A percentile compares a stretch with the other conserved stretches of the same genome.
phyloP scores from a whole-genome alignment of 1,284 basidiomycete genomes.

The Caloboletus firmus region DNA sequence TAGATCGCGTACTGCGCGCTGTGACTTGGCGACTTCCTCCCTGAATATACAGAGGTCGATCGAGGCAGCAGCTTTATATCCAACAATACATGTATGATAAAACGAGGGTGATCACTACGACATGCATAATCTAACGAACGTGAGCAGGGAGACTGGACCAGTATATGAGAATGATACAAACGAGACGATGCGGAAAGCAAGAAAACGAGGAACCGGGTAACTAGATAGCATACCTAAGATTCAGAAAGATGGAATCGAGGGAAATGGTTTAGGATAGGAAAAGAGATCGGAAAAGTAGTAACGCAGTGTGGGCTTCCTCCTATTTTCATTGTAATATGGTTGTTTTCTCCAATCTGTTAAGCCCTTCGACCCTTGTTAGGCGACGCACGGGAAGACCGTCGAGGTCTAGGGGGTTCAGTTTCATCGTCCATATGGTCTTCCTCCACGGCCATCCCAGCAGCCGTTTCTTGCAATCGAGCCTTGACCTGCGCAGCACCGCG shows the following conservation, averaged over 20 bases:
- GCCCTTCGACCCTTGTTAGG: slow-evolving; percentile 22
- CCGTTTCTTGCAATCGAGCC: slow-evolving; percentile 29
- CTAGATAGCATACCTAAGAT: slow-evolving; percentile 12
- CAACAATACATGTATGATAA: slow-evolving; percentile 25
- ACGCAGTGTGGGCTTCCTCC: neutral
- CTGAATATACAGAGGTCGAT: neutral
- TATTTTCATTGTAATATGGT: neutral
- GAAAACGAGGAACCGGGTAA: slow-evolving; percentile 4
- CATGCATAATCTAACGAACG: slow-evolving; percentile 9
- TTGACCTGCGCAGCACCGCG: slow-evolving; percentile 15
- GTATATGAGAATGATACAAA: slow-evolving; percentile 20
- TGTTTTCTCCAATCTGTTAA: neutral
- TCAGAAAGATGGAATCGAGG: neutral
- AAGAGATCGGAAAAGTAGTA: neutral
- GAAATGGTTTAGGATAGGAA: slow-evolving; percentile 2
- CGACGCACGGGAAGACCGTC: slow-evolving; percentile 28
- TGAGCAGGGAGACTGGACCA: slow-evolving; percentile 2
- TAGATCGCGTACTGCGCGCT: too few relatives aligned
- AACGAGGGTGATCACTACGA: slow-evolving; percentile 13
- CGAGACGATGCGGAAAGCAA: slow-evolving; percentile 2
- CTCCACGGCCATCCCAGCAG: slow-evolving; percentile 28
- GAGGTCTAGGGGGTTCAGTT: slow-evolving; percentile 22
- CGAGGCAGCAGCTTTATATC: slow-evolving; percentile 5
- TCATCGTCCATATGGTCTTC: slow-evolving; percentile 32
- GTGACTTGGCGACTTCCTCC: neutral